Evolutionary conservation across 108 stramenopile species (phyloP).

Genomic region (Schizochytrium sp.): DNA sequence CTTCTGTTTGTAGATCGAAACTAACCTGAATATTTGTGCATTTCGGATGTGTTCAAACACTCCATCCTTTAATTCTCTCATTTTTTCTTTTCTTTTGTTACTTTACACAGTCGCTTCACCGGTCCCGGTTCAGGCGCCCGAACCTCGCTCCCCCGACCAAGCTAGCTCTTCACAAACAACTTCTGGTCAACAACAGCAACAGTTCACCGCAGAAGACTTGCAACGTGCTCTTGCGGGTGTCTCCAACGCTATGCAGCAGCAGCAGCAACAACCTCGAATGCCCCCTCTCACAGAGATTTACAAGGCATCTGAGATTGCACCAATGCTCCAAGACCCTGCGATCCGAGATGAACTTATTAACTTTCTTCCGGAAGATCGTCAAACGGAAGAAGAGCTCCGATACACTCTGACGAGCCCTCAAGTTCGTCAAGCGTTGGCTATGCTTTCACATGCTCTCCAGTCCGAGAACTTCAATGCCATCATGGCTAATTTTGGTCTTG

Average conservation of each 20-base stretch:
- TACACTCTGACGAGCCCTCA: conserved; percentile 68
- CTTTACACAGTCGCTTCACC: neutral
- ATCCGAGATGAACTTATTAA: conserved; percentile 66
- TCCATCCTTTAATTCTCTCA: too few species aligned
- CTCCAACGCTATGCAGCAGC: conserved; percentile 58
- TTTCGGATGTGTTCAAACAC: too few species aligned
- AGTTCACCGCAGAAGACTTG: conserved; percentile 69
- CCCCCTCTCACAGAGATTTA: conserved; percentile 62
- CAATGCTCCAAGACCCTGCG: conserved; percentile 66
- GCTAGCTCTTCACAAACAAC: too few species aligned
- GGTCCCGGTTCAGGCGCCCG: neutral
- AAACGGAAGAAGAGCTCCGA: conserved; percentile 63
- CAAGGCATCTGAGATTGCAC: conserved; percentile 62
- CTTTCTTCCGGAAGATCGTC: conserved; percentile 66
- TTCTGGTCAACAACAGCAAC: neutral
- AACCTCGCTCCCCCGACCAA: too few species aligned
- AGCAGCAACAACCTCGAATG: conserved; percentile 48
- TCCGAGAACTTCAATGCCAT: conserved; percentile 59
- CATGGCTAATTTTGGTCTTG: conserved; percentile 54
- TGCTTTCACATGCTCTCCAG: conserved; percentile 65
- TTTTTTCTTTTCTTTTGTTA: neutral
- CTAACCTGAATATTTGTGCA: neutral
- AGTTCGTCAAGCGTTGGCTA: conserved; percentile 66
- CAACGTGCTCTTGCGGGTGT: conserved; percentile 69
- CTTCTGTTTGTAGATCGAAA: neutral